Evolutionary conservation across 805 yeast species (phyloP).

Genomic region (Hanseniaspora mollemarum): DNA sequence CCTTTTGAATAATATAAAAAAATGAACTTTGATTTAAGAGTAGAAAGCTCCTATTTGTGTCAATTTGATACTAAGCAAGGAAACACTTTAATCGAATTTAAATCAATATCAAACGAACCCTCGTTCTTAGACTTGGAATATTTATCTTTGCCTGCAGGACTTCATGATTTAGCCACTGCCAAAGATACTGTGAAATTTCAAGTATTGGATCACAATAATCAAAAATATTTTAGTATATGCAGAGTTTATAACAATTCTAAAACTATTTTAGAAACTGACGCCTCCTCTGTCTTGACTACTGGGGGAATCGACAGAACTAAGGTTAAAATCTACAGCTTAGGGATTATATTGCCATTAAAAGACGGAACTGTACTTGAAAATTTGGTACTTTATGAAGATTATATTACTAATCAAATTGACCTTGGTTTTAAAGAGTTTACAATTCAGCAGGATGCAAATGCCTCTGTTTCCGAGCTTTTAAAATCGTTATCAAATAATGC

Average conservation of each 20-base stretch:
- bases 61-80: slow-evolving; percentile 30
- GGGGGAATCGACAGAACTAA: slow-evolving; percentile 31
- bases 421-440: slow-evolving; percentile 15
- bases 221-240: slow-evolving; percentile 37
- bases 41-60: slow-evolving; percentile 23
- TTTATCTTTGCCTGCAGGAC: slow-evolving; percentile 58
- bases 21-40: background rate
- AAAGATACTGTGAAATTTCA: slow-evolving; percentile 47
- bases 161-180: slow-evolving; percentile 36
- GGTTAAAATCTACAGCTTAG: slow-evolving; percentile 54
- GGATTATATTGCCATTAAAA: slow-evolving; percentile 32
- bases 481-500: background rate
- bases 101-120: slow-evolving; percentile 13
- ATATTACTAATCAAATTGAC: slow-evolving; percentile 17
- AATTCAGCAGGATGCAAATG: slow-evolving; percentile 11
- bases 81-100: slow-evolving; percentile 26
- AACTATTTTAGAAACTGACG: slow-evolving; percentile 20
- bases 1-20: background rate
- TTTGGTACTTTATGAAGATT: slow-evolving; percentile 21
- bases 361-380: slow-evolving; percentile 16
- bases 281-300: slow-evolving; percentile 5
- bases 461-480: too few relatives aligned
- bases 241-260: slow-evolving; percentile 39
- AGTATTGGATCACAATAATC: slow-evolving; percentile 24
- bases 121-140: slow-evolving; percentile 42